Evolutionary conservation across 225 moss, liverwort and hornwort species (phyloP).

Genomic region (Antitrichia curtipendula): DNA sequence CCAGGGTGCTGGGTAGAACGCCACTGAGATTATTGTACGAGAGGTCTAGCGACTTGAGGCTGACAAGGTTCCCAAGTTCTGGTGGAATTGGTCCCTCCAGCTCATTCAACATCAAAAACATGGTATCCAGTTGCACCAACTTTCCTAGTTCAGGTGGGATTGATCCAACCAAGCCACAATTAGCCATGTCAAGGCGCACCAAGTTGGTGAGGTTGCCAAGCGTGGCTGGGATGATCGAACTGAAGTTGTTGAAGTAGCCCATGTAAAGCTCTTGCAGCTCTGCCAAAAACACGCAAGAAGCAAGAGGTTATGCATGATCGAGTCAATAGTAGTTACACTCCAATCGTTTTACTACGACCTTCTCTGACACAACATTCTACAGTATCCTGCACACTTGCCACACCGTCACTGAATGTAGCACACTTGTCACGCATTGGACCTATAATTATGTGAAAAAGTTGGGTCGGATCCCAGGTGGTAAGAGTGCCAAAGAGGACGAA

Average conservation of each 20-base stretch:
- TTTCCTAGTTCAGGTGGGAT: slow-evolving; percentile 58
- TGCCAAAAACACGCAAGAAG: neutral
- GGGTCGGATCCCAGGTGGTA: neutral
- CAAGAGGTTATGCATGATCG: neutral
- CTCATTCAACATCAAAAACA: slow-evolving; percentile 59
- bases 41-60: slow-evolving; percentile 56
- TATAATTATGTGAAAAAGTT: neutral
- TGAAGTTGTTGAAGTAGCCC: slow-evolving; percentile 70
- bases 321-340: neutral
- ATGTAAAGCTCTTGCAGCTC: slow-evolving; percentile 56
- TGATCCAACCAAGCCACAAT: slow-evolving; percentile 43
- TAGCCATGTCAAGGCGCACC: slow-evolving; percentile 51
- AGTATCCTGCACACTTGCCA: neutral
- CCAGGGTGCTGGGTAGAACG: slow-evolving; percentile 25
- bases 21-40: slow-evolving; percentile 55
- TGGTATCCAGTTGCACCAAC: slow-evolving; percentile 38
- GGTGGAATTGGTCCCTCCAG: slow-evolving; percentile 49
- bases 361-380: neutral
- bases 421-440: neutral
- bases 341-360: neutral
- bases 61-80: slow-evolving; percentile 42
- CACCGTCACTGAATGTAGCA: neutral
- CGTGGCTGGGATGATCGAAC: slow-evolving; percentile 44
- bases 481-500: neutral
- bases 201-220: slow-evolving; percentile 61